Percentiles rank a stretch among this genome's conserved stretches.
phyloP scores from a whole-genome alignment of 768 basidiomycete species.

The Amanita jacksonii region DNA sequence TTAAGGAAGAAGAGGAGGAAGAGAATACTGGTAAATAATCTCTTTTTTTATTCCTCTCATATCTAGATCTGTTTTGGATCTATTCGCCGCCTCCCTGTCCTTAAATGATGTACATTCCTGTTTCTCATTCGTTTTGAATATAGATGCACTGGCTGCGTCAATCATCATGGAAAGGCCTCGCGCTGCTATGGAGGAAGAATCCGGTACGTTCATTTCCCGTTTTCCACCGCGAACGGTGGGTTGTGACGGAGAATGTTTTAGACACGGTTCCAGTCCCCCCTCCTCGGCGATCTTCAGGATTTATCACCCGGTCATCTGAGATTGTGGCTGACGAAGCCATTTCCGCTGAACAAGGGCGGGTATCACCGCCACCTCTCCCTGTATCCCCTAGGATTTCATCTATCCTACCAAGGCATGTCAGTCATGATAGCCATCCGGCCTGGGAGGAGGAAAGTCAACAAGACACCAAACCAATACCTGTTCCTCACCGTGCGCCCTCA shows the following conservation, averaged over 20 bases:
- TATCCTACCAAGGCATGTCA: background rate
- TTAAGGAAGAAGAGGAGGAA: conserved; percentile 32
- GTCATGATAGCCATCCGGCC: background rate
- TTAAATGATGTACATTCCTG: background rate
- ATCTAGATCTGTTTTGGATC: too few species aligned
- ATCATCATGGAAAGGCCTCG: conserved; percentile 2
- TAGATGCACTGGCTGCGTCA: conserved; percentile 4
- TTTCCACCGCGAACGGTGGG: background rate
- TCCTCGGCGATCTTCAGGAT: conserved; percentile 1
- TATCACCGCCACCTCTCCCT: conserved; percentile 8
- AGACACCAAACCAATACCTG: background rate
- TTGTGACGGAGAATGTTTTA: too few species aligned
- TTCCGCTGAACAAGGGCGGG: conserved; percentile 1
- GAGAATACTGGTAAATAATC: conserved; percentile 32
- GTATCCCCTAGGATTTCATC: conserved; percentile 10
- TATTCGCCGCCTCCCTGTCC: too few species aligned
- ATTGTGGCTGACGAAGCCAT: conserved; percentile 10
- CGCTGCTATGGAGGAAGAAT: background rate
- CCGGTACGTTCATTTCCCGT: background rate
- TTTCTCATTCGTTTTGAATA: background rate
- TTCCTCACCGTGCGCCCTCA: background rate
- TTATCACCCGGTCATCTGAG: background rate
- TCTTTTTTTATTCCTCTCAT: conserved; percentile 33
- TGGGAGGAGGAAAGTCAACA: background rate
- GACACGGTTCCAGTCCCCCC: background rate